Base-by-base conservation (phyloP, 2,329 filamentous ascomycete genomes). In the Phyllosticta ampelicida region DNA sequence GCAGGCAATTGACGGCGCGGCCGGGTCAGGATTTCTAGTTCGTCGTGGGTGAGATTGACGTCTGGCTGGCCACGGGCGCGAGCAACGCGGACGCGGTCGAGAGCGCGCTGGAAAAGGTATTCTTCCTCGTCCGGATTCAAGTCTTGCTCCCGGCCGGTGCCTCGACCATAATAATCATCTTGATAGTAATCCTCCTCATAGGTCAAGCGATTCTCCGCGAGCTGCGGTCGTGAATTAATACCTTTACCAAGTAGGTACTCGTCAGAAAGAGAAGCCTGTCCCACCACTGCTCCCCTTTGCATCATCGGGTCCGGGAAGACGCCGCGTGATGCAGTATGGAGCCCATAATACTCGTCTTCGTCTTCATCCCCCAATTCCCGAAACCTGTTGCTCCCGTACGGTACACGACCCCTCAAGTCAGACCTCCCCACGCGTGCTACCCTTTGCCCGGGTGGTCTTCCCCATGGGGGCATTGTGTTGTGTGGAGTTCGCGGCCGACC, bases 401-500 rank as follows among this genome's bases (percentile, higher is more conserved):
- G 55, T 30, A 58, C 48, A 36, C 55, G 30, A 29, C 51, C 53
- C 55, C 36, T 44, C 36, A 44, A 44, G 36, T 44, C 36, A 44
- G 36, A 44, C 48, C 48, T 58, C 65, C 69, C 70, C 61, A 66
- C 78, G 79, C 75, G 77, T 70, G 66, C 68, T 69, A 71, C 75
- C 76, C 74, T 78, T 82, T 85, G 87, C 87, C 89, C 87, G 82
- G 89, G 88, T 94, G 90, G 90, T 96, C 92, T 96, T 96, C 91
- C 92, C 92, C 89, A 91, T 84, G 80, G 86, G 89, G 91, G 90
- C 90, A 87, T 86, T 80, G 78, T 54, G 26, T 51, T 77, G 76
- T 81, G 77, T 78, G 91, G 92, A 96, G 91, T 87, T 94, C 87
- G 94, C 94, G 92, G 92, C 90, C 92, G 94, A 97, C 91, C 91